Conservation (phyloP, 768 basidiomycete species). For the Phylloporus arenicola region DNA sequence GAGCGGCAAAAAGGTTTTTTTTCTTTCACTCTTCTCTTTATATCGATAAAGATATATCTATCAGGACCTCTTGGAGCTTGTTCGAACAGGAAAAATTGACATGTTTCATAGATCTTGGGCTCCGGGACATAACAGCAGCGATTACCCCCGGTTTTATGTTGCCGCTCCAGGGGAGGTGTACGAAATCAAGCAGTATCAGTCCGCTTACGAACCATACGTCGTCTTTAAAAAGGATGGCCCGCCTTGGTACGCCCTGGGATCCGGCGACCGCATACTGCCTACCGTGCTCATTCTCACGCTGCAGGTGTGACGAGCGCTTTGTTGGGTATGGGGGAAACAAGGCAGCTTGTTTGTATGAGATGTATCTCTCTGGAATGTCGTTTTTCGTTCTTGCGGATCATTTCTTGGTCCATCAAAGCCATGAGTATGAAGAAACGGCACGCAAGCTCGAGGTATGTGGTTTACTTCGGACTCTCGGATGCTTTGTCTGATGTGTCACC, state of each 20-base stretch:
- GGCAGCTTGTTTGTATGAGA: conserved; percentile 86
- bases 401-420: conserved; percentile 85
- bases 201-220: conserved; percentile 86
- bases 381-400: conserved; percentile 84
- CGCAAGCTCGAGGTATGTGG: conserved; percentile 61
- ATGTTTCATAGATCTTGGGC: conserved; percentile 80
- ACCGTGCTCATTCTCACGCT: background rate
- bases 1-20: conserved; percentile 49
- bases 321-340: conserved; percentile 91
- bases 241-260: conserved; percentile 51
- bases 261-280: background rate
- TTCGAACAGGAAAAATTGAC: conserved; percentile 48
- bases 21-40: background rate
- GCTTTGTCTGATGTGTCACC: background rate
- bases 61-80: conserved; percentile 55
- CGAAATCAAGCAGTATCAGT: conserved; percentile 69
- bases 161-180: conserved; percentile 65
- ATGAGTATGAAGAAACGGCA: conserved; percentile 71
- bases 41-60: background rate
- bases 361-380: conserved; percentile 81
- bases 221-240: conserved; percentile 73
- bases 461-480: background rate
- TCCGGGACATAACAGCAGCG: conserved; percentile 75
- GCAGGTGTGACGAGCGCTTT: conserved; percentile 87
- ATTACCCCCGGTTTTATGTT: conserved; percentile 64